Percentiles rank a stretch among this genome's conserved stretches.
Conservation (phyloP, 2,329 filamentous ascomycete species). For the Monilinia aucupariae region DNA sequence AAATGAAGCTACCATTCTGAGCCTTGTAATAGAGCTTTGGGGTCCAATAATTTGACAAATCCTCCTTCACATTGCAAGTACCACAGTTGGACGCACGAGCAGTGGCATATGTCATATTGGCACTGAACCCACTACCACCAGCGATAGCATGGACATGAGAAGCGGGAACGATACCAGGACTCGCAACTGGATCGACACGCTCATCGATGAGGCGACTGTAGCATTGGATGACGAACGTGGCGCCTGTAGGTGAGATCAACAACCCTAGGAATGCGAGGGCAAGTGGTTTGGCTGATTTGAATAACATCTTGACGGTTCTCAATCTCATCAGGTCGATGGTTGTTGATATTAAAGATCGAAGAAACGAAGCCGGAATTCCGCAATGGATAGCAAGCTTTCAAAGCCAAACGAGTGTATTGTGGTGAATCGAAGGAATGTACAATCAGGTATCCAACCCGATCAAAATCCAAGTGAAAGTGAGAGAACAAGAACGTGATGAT, state of each 20-base stretch:
- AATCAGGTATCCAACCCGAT: constrained; percentile 16
- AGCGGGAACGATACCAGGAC: constrained; percentile 19
- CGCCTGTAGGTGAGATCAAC: constrained; percentile 4
- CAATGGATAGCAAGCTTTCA: neutral
- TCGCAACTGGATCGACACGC: constrained; percentile 23
- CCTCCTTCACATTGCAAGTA: constrained; percentile 36
- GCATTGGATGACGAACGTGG: constrained; percentile 14
- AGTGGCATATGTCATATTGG: constrained; percentile 35
- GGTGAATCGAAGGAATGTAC: constrained; percentile 4
- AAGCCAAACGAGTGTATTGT: neutral
- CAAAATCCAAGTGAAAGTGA: neutral
- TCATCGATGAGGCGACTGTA: constrained; percentile 23
- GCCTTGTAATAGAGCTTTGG: constrained; percentile 32
- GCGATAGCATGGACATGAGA: constrained; percentile 24
- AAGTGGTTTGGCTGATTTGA: neutral
- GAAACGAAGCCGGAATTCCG: too few relatives aligned
- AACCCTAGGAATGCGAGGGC: neutral
- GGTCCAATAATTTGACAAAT: constrained; percentile 37
- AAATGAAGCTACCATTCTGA: constrained; percentile 33
- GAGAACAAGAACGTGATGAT: neutral
- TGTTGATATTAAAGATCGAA: neutral
- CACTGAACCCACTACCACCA: constrained; percentile 37
- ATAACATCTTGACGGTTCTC: neutral
- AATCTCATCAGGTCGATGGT: neutral
- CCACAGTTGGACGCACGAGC: constrained; percentile 32